Evolutionary conservation across 2,329 filamentous ascomycete species (phyloP).

Genomic region (Penicillium hesseltinei): DNA sequence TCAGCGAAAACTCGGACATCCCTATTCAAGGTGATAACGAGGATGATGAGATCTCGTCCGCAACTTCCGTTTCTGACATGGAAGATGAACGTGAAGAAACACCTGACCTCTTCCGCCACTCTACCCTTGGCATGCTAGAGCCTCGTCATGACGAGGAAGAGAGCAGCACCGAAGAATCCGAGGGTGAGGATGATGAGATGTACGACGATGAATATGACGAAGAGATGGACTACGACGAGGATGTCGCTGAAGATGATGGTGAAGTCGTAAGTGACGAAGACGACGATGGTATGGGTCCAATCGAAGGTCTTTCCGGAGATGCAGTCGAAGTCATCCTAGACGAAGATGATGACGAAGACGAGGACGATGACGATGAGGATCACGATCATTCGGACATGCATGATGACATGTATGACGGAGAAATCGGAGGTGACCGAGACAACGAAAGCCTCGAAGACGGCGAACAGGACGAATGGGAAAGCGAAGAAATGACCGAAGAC

Average conservation of each 20-base stretch:
- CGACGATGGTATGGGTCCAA: conserved; percentile 75
- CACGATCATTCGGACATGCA: conserved; percentile 62
- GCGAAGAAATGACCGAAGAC: conserved; percentile 48
- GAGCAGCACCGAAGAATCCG: conserved; percentile 67
- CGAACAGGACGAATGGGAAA: conserved; percentile 52
- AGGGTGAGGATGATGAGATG: conserved; percentile 83
- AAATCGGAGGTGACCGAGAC: conserved; percentile 57
- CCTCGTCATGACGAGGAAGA: conserved; percentile 76
- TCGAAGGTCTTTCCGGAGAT: conserved; percentile 63
- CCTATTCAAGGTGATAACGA: conserved; percentile 66
- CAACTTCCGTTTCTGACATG: conserved; percentile 83
- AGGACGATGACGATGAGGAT: conserved; percentile 60
- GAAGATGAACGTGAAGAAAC: conserved; percentile 90
- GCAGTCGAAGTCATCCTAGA: conserved; percentile 86
- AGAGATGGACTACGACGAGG: conserved; percentile 91
- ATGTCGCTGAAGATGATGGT: conserved; percentile 73
- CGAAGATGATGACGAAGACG: conserved; percentile 62
- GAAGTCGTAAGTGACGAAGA: conserved; percentile 88
- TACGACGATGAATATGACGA: conserved; percentile 86
- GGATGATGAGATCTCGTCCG: conserved; percentile 83
- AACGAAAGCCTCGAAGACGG: conserved; percentile 49
- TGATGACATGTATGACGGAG: conserved; percentile 52
- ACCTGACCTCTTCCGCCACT: conserved; percentile 94
- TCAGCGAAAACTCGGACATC: conserved; percentile 79
- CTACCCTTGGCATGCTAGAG: conserved; percentile 91